A percentile compares a stretch with the other conserved stretches of the same genome.
phyloP scores from a whole-genome alignment of 2,329 filamentous ascomycete genomes.

The Monilinia polystroma region DNA sequence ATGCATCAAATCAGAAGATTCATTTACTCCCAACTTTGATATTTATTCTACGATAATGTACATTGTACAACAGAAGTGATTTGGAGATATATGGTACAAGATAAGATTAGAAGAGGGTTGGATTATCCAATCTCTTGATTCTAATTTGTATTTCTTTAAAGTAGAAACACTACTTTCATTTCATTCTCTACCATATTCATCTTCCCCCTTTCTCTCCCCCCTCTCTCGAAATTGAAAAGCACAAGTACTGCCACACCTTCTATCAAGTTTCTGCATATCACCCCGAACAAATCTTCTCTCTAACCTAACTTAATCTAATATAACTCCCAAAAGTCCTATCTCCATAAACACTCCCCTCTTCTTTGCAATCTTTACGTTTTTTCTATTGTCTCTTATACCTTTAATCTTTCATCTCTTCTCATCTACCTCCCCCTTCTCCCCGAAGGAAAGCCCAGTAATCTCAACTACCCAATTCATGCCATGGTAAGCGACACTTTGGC shows the following conservation, averaged over 20 bases:
- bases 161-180: neutral
- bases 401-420: no score
- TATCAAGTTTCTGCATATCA: neutral
- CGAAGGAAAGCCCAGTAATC: no score
- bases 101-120: neutral
- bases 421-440: no score
- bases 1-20: conserved; percentile 19
- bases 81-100: neutral
- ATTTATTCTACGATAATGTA: conserved; percentile 6
- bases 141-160: neutral
- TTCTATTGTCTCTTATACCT: neutral
- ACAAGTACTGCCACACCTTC: neutral
- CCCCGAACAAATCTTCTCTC: neutral
- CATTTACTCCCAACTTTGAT: neutral
- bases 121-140: neutral
- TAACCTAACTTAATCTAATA: neutral
- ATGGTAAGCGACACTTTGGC: no score
- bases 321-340: no score
- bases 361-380: no score
- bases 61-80: conserved; percentile 10
- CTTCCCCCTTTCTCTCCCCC: no score
- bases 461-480: no score
- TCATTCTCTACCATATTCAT: neutral
- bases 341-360: neutral
- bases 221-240: neutral